A percentile compares a stretch with the other conserved stretches of the same genome.
Evolutionary conservation across 352 stramenopile genomes (phyloP).

Genomic region (Blastocystis hominis): DNA sequence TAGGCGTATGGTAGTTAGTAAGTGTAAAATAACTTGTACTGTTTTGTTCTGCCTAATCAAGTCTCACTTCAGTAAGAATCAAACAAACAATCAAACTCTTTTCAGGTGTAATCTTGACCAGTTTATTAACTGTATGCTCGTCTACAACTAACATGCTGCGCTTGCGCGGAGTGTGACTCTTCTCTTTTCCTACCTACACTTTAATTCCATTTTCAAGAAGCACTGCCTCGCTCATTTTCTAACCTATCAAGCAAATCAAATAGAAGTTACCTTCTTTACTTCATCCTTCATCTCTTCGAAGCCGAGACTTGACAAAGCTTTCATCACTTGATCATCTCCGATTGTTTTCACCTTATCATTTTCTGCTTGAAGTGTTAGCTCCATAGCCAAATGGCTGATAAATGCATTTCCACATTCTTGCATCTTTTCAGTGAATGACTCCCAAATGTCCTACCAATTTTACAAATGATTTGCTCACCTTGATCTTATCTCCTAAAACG

Average conservation of each 20-base stretch:
- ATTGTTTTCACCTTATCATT: conserved; percentile 44
- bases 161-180: neutral
- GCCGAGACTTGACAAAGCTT: neutral
- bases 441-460: neutral
- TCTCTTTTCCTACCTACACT: neutral
- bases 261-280: neutral
- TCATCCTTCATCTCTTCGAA: conserved; percentile 1
- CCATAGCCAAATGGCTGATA: conserved; percentile 33
- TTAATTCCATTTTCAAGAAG: neutral
- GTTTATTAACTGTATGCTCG: neutral
- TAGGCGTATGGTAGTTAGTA: too few relatives aligned
- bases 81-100: neutral
- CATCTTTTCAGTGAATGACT: neutral
- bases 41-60: too few relatives aligned
- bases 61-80: neutral
- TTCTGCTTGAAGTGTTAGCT: conserved; percentile 2
- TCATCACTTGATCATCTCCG: neutral
- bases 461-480: conserved; percentile 45
- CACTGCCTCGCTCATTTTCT: conserved; percentile 18
- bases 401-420: conserved; percentile 42
- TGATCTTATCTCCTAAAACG: neutral
- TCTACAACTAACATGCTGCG: neutral
- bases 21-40: too few relatives aligned
- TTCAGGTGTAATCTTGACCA: neutral
- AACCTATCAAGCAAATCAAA: neutral